A percentile compares a stretch with the other conserved stretches of the same genome.
These are phyloP conservation scores for Cryoendolithus antarcticus DNA, from an alignment of 2,329 filamentous ascomycete genomes.

Conservation along the genomic window DNA sequence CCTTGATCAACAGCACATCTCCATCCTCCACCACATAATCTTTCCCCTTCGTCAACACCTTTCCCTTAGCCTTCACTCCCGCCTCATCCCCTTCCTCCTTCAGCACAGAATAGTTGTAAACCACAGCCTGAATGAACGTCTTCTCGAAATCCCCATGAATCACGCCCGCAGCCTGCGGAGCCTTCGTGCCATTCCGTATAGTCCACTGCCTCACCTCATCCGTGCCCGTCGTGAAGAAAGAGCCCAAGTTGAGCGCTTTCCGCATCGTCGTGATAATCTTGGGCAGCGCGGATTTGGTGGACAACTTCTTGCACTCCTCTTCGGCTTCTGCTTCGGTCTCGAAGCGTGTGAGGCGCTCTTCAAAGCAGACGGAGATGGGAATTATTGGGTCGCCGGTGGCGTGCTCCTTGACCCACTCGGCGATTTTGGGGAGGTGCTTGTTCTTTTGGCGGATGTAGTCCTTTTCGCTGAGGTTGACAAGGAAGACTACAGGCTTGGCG, in stretches of 20 bases:
- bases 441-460: slow-evolving; percentile 99
- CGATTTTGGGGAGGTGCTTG: slow-evolving; percentile 90
- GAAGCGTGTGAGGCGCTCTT: slow-evolving; percentile 78
- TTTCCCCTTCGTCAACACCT: slow-evolving; percentile 97
- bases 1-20: slow-evolving; percentile 78
- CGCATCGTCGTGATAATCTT: slow-evolving; percentile 92
- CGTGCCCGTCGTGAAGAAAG: slow-evolving; percentile 92
- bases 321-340: slow-evolving; percentile 62
- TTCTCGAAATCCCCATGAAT: slow-evolving; percentile 99
- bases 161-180: slow-evolving; percentile 89
- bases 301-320: slow-evolving; percentile 81
- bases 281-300: slow-evolving; percentile 76
- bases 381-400: slow-evolving; percentile 81
- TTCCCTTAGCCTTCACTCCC: slow-evolving; percentile 83
- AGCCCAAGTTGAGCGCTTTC: slow-evolving; percentile 75
- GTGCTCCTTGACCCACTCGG: slow-evolving; percentile 89
- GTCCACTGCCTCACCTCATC: slow-evolving; percentile 99
- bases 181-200: slow-evolving; percentile 88
- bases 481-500: slow-evolving; percentile 92
- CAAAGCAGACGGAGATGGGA: slow-evolving; percentile 82
- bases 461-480: slow-evolving; percentile 93
- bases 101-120: slow-evolving; percentile 75
- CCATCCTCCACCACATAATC: slow-evolving; percentile 85
- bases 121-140: slow-evolving; percentile 93
- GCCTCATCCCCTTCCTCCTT: slow-evolving; percentile 83